Evolutionary conservation across 2,329 filamentous ascomycete species (phyloP).

Genomic region (Epichloe sylvatica): DNA sequence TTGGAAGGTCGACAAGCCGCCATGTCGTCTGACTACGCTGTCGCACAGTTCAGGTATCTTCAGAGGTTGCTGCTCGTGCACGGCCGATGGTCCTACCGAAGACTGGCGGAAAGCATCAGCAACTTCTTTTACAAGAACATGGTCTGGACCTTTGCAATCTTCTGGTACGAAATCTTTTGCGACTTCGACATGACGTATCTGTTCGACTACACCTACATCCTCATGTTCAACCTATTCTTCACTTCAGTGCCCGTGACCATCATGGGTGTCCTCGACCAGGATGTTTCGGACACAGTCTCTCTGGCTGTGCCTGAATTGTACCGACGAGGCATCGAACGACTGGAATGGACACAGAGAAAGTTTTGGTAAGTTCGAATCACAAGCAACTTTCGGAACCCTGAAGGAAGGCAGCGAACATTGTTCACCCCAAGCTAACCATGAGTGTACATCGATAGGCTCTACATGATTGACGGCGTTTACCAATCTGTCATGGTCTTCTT

Average conservation of each 20-base stretch:
- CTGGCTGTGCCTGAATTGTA: constrained; percentile 92
- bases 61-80: constrained; percentile 78
- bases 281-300: constrained; percentile 87
- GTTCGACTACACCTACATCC: constrained; percentile 95
- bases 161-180: constrained; percentile 95
- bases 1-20: constrained; percentile 84
- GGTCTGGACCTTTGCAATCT: constrained; percentile 90
- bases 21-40: constrained; percentile 93
- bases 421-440: constrained; percentile 4
- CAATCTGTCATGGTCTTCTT: constrained; percentile 91
- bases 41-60: constrained; percentile 84
- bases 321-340: constrained; percentile 82
- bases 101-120: constrained; percentile 81
- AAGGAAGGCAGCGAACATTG: background rate
- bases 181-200: constrained; percentile 95
- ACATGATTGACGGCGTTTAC: constrained; percentile 91
- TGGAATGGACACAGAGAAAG: constrained; percentile 91
- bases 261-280: constrained; percentile 93
- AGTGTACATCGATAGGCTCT: constrained; percentile 43
- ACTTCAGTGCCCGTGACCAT: constrained; percentile 89
- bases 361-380: constrained; percentile 59
- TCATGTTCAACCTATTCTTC: constrained; percentile 92
- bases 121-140: constrained; percentile 99
- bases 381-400: background rate
- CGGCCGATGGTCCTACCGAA: constrained; percentile 90